These are phyloP conservation scores for Penicillium daleae DNA, from an alignment of 495 filamentous ascomycete genomes.

Conservation along the genomic window DNA sequence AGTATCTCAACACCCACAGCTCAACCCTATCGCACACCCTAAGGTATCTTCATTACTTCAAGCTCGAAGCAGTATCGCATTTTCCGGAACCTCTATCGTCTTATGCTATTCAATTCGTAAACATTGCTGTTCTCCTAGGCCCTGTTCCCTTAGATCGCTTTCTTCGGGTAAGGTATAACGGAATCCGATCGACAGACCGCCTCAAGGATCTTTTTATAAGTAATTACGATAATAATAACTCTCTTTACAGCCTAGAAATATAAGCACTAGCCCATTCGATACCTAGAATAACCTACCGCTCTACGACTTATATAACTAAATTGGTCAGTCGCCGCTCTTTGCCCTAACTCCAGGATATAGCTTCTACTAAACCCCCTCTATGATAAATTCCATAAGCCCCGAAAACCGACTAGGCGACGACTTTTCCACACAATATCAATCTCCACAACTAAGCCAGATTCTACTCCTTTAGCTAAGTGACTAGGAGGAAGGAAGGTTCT, in stretches of 20 bases:
- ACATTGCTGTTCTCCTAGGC: constrained; percentile 4
- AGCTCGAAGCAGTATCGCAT: not conserved
- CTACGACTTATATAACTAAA: constrained; percentile 8
- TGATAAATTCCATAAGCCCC: constrained; percentile 9
- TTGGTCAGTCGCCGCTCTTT: constrained; percentile 11
- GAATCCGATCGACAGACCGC: not conserved
- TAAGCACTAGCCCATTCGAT: constrained; percentile 7
- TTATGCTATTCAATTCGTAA: not conserved
- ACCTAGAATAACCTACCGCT: constrained; percentile 8
- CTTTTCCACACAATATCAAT: constrained; percentile 1
- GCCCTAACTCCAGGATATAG: constrained; percentile 15
- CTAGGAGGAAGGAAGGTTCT: constrained; percentile 17
- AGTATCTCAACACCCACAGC: not conserved
- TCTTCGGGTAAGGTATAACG: constrained; percentile 6
- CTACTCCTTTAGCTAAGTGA: constrained; percentile 10
- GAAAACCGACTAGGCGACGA: constrained; percentile 10
- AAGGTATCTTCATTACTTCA: not conserved
- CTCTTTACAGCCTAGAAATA: not conserved
- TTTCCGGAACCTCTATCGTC: no score
- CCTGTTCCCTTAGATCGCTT: constrained; percentile 3
- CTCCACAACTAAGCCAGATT: constrained; percentile 7
- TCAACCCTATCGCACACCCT: not conserved
- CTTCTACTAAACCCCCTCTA: constrained; percentile 9
- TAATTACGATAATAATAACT: constrained; percentile 2
- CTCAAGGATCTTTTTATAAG: not conserved